Evolutionary conservation across 1,139 yeast species (phyloP).

Genomic region (Diutina scorzettiae): DNA sequence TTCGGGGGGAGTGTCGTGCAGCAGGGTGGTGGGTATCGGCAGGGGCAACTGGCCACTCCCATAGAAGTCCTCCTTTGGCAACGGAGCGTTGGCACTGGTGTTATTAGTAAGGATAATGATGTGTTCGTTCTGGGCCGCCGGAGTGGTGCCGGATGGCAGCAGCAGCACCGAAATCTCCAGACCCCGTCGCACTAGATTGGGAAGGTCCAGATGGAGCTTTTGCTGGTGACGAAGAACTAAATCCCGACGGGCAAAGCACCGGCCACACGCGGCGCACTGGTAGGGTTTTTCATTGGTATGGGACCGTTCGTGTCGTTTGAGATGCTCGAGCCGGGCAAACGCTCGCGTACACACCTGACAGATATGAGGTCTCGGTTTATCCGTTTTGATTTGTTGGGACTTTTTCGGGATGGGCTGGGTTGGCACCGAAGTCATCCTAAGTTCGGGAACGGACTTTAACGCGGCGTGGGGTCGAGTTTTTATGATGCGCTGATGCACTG

Average conservation of each 20-base stretch:
- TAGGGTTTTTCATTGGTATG: slow-evolving; percentile 25
- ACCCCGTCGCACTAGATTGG: slow-evolving; percentile 8
- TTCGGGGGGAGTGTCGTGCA: slow-evolving; percentile 1
- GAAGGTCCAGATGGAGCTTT: slow-evolving; percentile 16
- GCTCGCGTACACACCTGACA: slow-evolving; percentile 22
- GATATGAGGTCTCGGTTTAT: slow-evolving; percentile 26
- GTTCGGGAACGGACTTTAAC: not conserved
- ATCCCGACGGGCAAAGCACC: slow-evolving; percentile 38
- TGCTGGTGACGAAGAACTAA: slow-evolving; percentile 38
- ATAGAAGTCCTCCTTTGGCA: slow-evolving; percentile 21
- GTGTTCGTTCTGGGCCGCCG: slow-evolving; percentile 19
- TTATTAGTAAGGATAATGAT: slow-evolving; percentile 33
- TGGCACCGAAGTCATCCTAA: too few species aligned
- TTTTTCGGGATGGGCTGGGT: slow-evolving; percentile 77
- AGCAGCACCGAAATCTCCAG: slow-evolving; percentile 3
- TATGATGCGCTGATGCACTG: too few species aligned
- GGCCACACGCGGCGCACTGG: slow-evolving; percentile 39
- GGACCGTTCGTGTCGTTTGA: slow-evolving; percentile 22
- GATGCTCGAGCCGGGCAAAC: slow-evolving; percentile 22
- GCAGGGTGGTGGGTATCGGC: slow-evolving; percentile 5
- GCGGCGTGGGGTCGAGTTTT: too few species aligned
- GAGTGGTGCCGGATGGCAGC: slow-evolving; percentile 10
- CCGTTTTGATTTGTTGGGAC: slow-evolving; percentile 71
- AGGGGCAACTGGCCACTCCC: slow-evolving; percentile 1
- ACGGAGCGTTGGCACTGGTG: slow-evolving; percentile 33